A percentile compares a stretch with the other conserved stretches of the same genome.
Evolutionary conservation across 2,329 filamentous ascomycete species (phyloP).

Genomic region (Fusarium ramigenum): DNA sequence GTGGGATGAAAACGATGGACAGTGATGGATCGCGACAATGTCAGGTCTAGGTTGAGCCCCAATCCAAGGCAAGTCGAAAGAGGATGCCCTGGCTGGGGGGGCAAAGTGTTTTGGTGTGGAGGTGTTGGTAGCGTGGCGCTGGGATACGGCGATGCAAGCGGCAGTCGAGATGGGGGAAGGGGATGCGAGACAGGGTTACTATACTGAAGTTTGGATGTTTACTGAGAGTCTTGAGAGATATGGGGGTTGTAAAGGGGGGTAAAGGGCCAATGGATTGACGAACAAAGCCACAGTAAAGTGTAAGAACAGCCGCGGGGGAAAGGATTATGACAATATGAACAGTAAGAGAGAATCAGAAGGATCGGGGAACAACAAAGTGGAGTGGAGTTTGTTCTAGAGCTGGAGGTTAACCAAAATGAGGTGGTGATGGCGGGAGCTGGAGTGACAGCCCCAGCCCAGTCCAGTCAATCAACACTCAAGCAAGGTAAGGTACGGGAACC

Average conservation of each 20-base stretch:
- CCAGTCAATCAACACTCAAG: not conserved
- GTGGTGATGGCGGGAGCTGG: slow-evolving; percentile 24
- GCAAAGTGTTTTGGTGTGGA: slow-evolving; percentile 39
- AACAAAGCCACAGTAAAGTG: not conserved
- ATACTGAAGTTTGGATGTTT: not conserved
- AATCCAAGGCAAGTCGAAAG: slow-evolving; percentile 20
- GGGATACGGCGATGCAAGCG: slow-evolving; percentile 40
- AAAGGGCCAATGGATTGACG: slow-evolving; percentile 15
- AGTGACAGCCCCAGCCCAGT: slow-evolving; percentile 20
- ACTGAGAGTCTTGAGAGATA: not conserved
- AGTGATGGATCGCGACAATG: slow-evolving; percentile 33
- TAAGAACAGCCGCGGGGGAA: slow-evolving; percentile 3
- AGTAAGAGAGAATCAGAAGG: slow-evolving; percentile 14
- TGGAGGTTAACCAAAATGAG: slow-evolving; percentile 30
- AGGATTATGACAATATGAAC: slow-evolving; percentile 15
- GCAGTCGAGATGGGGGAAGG: slow-evolving; percentile 32
- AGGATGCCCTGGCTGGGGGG: slow-evolving; percentile 36
- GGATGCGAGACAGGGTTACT: slow-evolving; percentile 21
- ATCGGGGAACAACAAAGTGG: slow-evolving; percentile 30
- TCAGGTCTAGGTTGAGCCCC: slow-evolving; percentile 26
- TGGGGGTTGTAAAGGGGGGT: not conserved
- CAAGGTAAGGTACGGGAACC: not conserved
- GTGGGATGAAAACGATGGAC: slow-evolving; percentile 9
- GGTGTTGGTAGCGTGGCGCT: slow-evolving; percentile 40
- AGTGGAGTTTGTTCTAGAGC: slow-evolving; percentile 36